These are phyloP conservation scores for Nakazawaea laoshanensis DNA, from an alignment of 805 yeast species.

Conservation along the genomic window DNA sequence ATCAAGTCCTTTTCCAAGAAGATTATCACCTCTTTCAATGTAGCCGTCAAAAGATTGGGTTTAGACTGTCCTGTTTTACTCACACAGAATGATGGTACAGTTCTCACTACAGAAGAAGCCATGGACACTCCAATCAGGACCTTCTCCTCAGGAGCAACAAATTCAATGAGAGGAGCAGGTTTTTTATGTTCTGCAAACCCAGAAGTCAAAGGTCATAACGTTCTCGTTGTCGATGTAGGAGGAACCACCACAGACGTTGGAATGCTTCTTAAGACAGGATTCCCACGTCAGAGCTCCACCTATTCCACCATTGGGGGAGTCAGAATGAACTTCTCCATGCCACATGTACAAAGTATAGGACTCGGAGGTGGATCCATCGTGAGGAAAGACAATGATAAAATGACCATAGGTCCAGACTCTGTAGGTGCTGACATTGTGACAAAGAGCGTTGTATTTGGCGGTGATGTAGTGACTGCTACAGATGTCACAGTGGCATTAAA, in stretches of 20 bases:
- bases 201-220: conserved; percentile 15
- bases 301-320: conserved; percentile 38
- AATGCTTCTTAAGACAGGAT: conserved; percentile 32
- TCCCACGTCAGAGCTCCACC: conserved; percentile 37
- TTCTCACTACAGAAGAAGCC: conserved; percentile 30
- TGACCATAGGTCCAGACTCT: conserved; percentile 39
- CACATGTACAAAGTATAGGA: conserved; percentile 40
- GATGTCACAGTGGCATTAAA: conserved; percentile 22
- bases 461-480: conserved; percentile 29
- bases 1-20: conserved; percentile 32
- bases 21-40: conserved; percentile 28
- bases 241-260: conserved; percentile 48
- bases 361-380: conserved; percentile 44
- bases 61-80: conserved; percentile 28
- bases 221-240: conserved; percentile 39
- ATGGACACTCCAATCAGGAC: conserved; percentile 33
- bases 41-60: conserved; percentile 27
- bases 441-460: conserved; percentile 32
- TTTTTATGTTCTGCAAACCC: conserved; percentile 24
- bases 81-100: conserved; percentile 43
- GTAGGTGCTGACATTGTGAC: conserved; percentile 32
- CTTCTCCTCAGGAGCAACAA: conserved; percentile 41
- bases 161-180: conserved; percentile 39
- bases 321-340: conserved; percentile 41
- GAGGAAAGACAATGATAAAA: conserved; percentile 14